These are phyloP conservation scores for Magnaporthiopsis incrustans DNA, from an alignment of 2,329 filamentous ascomycete species.

Conservation along the genomic window DNA sequence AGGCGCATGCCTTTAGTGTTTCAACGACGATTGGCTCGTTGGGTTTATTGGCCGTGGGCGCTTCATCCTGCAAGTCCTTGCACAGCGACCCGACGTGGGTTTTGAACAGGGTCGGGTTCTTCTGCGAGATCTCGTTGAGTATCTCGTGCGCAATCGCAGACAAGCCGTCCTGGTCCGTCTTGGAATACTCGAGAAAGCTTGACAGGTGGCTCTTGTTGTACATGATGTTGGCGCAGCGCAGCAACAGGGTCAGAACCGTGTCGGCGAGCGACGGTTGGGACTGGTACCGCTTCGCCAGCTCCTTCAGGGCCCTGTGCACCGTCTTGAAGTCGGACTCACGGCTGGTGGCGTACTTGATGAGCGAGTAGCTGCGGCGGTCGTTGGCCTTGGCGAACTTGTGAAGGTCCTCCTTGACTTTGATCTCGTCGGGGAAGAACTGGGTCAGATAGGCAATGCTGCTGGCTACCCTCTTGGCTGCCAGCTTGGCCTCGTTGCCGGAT, in stretches of 20 bases:
- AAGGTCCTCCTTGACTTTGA: slow-evolving; percentile 66
- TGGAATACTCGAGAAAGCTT: slow-evolving; percentile 79
- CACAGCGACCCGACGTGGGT: slow-evolving; percentile 88
- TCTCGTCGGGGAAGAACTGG: slow-evolving; percentile 66
- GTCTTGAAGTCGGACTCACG: slow-evolving; percentile 88
- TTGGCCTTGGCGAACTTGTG: slow-evolving; percentile 87
- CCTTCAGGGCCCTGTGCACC: slow-evolving; percentile 81
- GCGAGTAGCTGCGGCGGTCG: slow-evolving; percentile 81
- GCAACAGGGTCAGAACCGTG: slow-evolving; percentile 73
- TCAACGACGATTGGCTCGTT: slow-evolving; percentile 76
- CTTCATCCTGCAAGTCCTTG: slow-evolving; percentile 73
- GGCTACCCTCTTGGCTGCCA: slow-evolving; percentile 61
- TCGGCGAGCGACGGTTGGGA: slow-evolving; percentile 50
- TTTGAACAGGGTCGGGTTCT: slow-evolving; percentile 84
- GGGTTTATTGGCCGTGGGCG: slow-evolving; percentile 57
- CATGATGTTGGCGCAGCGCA: slow-evolving; percentile 73
- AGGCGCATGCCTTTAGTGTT: slow-evolving; percentile 87
- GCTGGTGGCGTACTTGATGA: slow-evolving; percentile 78
- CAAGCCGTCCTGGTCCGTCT: slow-evolving; percentile 72
- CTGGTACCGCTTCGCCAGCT: slow-evolving; percentile 76
- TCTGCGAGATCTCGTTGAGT: slow-evolving; percentile 83
- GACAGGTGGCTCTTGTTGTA: slow-evolving; percentile 94
- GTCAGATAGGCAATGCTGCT: slow-evolving; percentile 66
- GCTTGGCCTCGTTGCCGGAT: slow-evolving; percentile 56
- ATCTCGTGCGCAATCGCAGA: slow-evolving; percentile 78